A percentile compares a stretch with the other conserved stretches of the same genome.
These are phyloP conservation scores for Rhodotorula babjevae DNA, from an alignment of 768 basidiomycete genomes.

Conservation along the genomic window DNA sequence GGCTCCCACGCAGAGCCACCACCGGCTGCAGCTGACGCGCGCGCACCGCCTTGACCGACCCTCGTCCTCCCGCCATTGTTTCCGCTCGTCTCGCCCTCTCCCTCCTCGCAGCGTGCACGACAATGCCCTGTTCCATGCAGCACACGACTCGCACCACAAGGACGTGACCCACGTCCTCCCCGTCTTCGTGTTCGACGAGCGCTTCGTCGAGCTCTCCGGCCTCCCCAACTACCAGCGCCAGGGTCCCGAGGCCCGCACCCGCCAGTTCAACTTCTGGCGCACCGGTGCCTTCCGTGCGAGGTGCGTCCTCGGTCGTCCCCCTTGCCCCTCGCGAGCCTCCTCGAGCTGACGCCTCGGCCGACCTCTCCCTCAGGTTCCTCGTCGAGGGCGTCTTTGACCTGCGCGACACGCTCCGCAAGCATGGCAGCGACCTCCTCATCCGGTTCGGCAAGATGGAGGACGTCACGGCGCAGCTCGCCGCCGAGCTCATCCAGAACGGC, in stretches of 20 bases:
- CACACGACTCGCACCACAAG: slow-evolving; percentile 35
- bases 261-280: slow-evolving; percentile 41
- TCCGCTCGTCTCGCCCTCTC: not conserved
- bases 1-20: no score
- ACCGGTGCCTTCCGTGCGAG: slow-evolving; percentile 37
- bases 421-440: slow-evolving; percentile 46
- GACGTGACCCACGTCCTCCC: slow-evolving; percentile 50
- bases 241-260: slow-evolving; percentile 41
- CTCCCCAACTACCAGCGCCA: slow-evolving; percentile 43
- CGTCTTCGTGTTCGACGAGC: slow-evolving; percentile 50
- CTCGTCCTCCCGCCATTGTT: not conserved
- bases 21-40: no score
- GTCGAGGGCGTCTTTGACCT: slow-evolving; percentile 42
- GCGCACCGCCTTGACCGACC: not conserved
- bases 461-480: slow-evolving; percentile 45
- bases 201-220: slow-evolving; percentile 47
- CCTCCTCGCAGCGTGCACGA: slow-evolving; percentile 14
- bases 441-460: slow-evolving; percentile 49
- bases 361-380: slow-evolving; percentile 43
- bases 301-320: not conserved
- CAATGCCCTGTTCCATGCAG: slow-evolving; percentile 42
- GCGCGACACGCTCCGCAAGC: slow-evolving; percentile 12
- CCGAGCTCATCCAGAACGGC: slow-evolving; percentile 42
- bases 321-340: slow-evolving; percentile 16
- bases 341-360: not conserved